Evolutionary conservation across 495 filamentous ascomycete species (phyloP).

Genomic region (Lophiotrema nucula): DNA sequence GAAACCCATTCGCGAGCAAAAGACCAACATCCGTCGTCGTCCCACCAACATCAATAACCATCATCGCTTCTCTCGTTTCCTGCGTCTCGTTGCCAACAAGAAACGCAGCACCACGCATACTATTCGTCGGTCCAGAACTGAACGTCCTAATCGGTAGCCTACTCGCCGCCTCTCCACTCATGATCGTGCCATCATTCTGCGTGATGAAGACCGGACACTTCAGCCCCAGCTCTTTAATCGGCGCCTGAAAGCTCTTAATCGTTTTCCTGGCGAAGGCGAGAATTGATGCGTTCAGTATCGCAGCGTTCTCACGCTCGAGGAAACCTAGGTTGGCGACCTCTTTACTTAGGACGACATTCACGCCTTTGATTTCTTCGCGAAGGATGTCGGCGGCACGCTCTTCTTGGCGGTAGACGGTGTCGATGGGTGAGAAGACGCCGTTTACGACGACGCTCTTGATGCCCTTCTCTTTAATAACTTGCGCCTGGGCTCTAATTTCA

Average conservation of each 20-base stretch:
- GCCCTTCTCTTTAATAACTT: conserved; percentile 45
- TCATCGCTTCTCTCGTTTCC: conserved; percentile 35
- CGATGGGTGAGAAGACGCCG: conserved; percentile 59
- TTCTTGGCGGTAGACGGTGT: conserved; percentile 51
- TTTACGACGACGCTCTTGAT: conserved; percentile 55
- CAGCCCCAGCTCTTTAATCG: conserved; percentile 46
- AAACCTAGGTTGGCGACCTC: conserved; percentile 51
- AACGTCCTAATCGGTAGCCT: conserved; percentile 53
- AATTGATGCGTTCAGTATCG: conserved; percentile 54
- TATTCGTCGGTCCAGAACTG: conserved; percentile 55
- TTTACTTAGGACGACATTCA: conserved; percentile 49
- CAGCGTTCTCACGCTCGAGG: conserved; percentile 54
- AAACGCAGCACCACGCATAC: conserved; percentile 52
- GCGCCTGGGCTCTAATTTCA: conserved; percentile 47
- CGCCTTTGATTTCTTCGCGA: conserved; percentile 45
- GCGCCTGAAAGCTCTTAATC: conserved; percentile 45
- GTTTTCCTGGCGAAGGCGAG: conserved; percentile 47
- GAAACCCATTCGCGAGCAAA: conserved; percentile 53
- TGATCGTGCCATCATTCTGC: conserved; percentile 54
- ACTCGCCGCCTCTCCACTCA: conserved; percentile 41
- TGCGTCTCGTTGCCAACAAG: conserved; percentile 34
- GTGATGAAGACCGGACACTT: conserved; percentile 52
- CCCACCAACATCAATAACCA: conserved; percentile 54
- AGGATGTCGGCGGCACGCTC: conserved; percentile 48
- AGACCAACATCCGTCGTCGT: conserved; percentile 58